Conservation (phyloP, 176 grass and related monocot species). For the Lolium rigidum region DNA sequence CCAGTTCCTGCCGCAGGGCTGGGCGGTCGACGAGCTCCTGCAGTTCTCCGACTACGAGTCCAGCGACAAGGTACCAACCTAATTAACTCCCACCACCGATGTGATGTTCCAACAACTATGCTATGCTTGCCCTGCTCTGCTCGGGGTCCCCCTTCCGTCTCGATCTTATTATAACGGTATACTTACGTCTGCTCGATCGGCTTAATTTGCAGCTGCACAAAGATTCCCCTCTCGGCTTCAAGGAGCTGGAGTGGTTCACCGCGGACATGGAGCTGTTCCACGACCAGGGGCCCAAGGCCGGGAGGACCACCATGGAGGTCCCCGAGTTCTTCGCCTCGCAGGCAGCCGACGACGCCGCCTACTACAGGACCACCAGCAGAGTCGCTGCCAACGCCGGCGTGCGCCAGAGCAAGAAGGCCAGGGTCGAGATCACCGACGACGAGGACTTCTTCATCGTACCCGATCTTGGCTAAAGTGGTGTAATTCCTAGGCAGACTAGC, state of each 20-base stretch:
- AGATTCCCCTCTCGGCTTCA: constrained; percentile 68
- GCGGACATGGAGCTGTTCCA: constrained; percentile 75
- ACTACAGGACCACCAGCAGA: constrained; percentile 57
- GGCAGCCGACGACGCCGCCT: constrained; percentile 26
- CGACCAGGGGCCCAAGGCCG: constrained; percentile 54
- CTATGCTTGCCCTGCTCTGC: background rate
- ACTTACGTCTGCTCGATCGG: background rate
- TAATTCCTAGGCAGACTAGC: background rate
- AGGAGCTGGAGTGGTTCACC: constrained; percentile 82
- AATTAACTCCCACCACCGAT: background rate
- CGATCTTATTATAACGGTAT: constrained; percentile 16
- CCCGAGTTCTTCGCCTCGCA: constrained; percentile 70
- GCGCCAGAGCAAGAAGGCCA: constrained; percentile 74
- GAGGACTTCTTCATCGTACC: constrained; percentile 89
- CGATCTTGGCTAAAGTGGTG: constrained; percentile 65
- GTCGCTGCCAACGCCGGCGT: constrained; percentile 16
- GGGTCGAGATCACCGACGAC: constrained; percentile 73
- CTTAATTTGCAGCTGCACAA: constrained; percentile 58
- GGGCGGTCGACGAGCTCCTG: constrained; percentile 90
- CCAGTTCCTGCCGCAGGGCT: constrained; percentile 62
- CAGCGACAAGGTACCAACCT: constrained; percentile 64
- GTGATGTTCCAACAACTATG: background rate
- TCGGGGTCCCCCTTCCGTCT: background rate
- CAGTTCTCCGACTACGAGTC: constrained; percentile 85
- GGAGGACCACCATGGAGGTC: constrained; percentile 56